Base-by-base conservation (phyloP, 169 alveolate species). In the Plasmodium coatneyi region DNA sequence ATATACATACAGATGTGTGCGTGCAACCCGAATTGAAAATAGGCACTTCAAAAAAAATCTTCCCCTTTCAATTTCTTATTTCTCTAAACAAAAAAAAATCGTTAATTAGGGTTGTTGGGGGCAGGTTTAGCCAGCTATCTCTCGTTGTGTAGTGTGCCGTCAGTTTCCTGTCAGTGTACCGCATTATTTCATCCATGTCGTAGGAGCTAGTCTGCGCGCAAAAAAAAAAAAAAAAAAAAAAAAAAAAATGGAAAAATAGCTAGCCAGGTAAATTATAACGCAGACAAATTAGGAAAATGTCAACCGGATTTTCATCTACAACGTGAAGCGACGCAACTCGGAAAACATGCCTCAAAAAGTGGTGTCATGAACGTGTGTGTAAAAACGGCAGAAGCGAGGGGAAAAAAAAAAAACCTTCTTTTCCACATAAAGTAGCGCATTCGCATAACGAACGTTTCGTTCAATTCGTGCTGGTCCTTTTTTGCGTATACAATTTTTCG, bases 71-170 rank as follows among this genome's bases (percentile, higher is more conserved):
- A 46, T 60, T 91, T 71, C 95, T 66, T 78, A 91, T 91, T 91
- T 91, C 95, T 43, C 95, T 91, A 82, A 91, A 91, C 80, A 96
- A 72, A 89, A 96, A 93, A 84, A 95, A 96, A 71, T 92, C 94
- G n/a, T 95, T 96, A 80, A 94, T 95, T 94, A 96, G 84, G 16
- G 96, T 82, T 25, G 97, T 96, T 70, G 96, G 76, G 10, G 97
- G 97, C 16, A 96, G 84, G 76, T 96, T 95, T 70, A 96, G 74
- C 97, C 97, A 96, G 66, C 78, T 95, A 74, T 96, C 95, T 72
- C 95, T 92, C 34, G 97, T 96, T 16, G 97, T 96, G 34, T 80
- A 91, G 82, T 91, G 92, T 16, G 95, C 72, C 72, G 95, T 91
- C 49, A 91, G 49, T 82, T 91, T 91, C 28, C 95, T 70, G 79